Evolutionary conservation across 805 yeast genomes (phyloP).

Genomic region (Zygosaccharomyces siamensis): DNA sequence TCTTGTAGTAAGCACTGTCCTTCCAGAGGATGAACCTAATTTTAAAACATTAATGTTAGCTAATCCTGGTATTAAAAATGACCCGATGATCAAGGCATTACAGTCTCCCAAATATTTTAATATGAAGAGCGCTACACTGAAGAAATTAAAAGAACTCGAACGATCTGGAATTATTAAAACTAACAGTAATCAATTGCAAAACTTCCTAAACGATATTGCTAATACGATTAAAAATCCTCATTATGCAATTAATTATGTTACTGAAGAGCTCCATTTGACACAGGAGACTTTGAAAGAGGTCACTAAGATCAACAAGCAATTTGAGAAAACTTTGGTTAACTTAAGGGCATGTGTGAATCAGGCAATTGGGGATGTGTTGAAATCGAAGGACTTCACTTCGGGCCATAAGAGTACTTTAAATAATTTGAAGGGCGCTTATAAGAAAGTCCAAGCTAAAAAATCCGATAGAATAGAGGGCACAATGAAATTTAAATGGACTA

Average conservation of each 20-base stretch:
- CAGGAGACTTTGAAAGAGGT: conserved; percentile 42
- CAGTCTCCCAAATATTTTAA: conserved; percentile 56
- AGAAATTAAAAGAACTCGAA: conserved; percentile 72
- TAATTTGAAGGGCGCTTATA: conserved; percentile 41
- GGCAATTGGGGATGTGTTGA: conserved; percentile 47
- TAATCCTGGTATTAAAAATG: conserved; percentile 32
- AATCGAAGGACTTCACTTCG: conserved; percentile 30
- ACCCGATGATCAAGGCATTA: conserved; percentile 43
- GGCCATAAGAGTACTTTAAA: conserved; percentile 28
- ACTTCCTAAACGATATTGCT: conserved; percentile 76
- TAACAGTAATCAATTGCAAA: conserved; percentile 63
- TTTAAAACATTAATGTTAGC: conserved; percentile 53
- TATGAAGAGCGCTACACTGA: conserved; percentile 70
- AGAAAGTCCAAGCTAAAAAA: conserved; percentile 34
- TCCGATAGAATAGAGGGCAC: conserved; percentile 32
- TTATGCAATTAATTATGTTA: conserved; percentile 45
- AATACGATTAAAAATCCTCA: conserved; percentile 62
- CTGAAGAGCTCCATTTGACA: conserved; percentile 43
- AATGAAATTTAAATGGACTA: conserved; percentile 67
- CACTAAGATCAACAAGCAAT: conserved; percentile 42
- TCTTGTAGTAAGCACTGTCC: conserved; percentile 23
- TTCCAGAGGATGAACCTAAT: conserved; percentile 57
- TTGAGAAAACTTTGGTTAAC: conserved; percentile 39
- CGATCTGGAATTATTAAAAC: conserved; percentile 58
- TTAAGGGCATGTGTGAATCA: conserved; percentile 47